Percentiles rank a stretch among this genome's conserved stretches.
phyloP scores from a whole-genome alignment of 345 rosid species.

The Arabidopsis suecica region DNA sequence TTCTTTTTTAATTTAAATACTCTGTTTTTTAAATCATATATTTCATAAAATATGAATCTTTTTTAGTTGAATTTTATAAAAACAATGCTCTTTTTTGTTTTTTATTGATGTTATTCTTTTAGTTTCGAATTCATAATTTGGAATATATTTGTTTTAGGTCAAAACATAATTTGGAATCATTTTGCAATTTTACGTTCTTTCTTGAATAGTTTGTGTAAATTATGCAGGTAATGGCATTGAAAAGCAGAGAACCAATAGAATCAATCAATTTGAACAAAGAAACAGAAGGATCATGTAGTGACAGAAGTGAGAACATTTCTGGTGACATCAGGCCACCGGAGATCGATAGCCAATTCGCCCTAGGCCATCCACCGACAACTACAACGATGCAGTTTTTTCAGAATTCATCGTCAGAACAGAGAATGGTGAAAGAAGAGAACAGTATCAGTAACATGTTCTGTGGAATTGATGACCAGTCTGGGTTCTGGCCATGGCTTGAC shows the following conservation, averaged over 20 bases:
- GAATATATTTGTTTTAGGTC: too few species aligned
- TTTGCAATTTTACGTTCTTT: background rate
- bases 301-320: slow-evolving; percentile 80
- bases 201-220: too few species aligned
- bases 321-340: slow-evolving; percentile 69
- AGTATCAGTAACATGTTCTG: slow-evolving; percentile 85
- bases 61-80: too few species aligned
- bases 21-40: background rate
- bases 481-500: slow-evolving; percentile 97
- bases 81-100: background rate
- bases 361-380: slow-evolving; percentile 42
- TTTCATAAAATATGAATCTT: background rate
- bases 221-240: slow-evolving; percentile 75
- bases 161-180: too few species aligned
- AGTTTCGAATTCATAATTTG: too few species aligned
- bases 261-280: slow-evolving; percentile 89
- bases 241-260: slow-evolving; percentile 78
- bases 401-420: slow-evolving; percentile 52
- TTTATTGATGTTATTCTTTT: too few species aligned
- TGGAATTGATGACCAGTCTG: slow-evolving; percentile 82
- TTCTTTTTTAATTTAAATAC: background rate
- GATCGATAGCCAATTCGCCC: slow-evolving; percentile 59
- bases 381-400: slow-evolving; percentile 62
- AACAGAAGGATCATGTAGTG: slow-evolving; percentile 89
- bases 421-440: slow-evolving; percentile 80